Evolutionary conservation across 2,329 filamentous ascomycete species (phyloP), one percentile per base, ranked within the genome.

Genomic region (Fusarium siculi): DNA sequence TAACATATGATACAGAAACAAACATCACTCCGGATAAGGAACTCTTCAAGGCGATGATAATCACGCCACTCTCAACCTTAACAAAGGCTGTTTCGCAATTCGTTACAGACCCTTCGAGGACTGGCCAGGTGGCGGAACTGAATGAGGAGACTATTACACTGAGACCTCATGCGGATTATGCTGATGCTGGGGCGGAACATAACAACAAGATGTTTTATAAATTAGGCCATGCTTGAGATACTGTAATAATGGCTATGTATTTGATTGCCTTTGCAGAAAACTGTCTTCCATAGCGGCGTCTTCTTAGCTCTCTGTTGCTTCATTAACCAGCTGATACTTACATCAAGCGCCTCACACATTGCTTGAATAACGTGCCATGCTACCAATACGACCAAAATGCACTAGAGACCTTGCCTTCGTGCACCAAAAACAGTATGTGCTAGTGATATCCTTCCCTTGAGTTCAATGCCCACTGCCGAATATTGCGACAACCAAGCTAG

Each of bases 171-270:
- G 42, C 36, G 15, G 60, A 60, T 0, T 63, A n/a, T 7, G 60
- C 60, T 12, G 28, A 63, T 18, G 42, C 54, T 18, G 60, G 60
- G 6, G 60, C 60, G 11, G 60, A 63, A 34, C 60, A 63, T 23
- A 63, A 63, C 5, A 63, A 60, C 19, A 63, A 63, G 5, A 60
- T 60, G 60, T 63, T 63, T 21, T 63, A 43, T 34, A 60, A 60
- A 40, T 2, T 63, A 9, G 60, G 60, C 2, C 54, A 63, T 21
- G 54, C 60, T n/a, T 63, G 3, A 40, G 11, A 28, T 34, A 19
- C 1, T 2, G 2, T n/a, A n/a, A 16, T 14, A 9, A 14, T 1
- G 4, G 8, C 11, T 56, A 0, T 6, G 14, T 23, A 14, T 28
- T 14, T 5, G 21, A 4, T 16, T 21, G 14, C 44, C n/a, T n/a